A percentile compares a stretch with the other conserved stretches of the same genome.
These are phyloP conservation scores for Talaromyces amestolkiae DNA, from an alignment of 2,329 filamentous ascomycete genomes.

Conservation along the genomic window DNA sequence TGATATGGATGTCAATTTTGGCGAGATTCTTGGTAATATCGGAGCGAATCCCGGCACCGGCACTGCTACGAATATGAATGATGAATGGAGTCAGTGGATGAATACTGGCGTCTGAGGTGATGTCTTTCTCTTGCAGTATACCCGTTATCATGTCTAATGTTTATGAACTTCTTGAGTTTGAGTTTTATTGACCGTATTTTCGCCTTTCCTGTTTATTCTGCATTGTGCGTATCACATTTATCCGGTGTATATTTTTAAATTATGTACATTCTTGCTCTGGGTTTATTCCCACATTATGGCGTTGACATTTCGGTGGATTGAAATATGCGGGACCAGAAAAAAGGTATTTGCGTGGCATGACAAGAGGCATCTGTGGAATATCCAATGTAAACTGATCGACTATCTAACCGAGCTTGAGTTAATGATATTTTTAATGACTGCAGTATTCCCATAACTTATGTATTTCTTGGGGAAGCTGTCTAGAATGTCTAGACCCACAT, in stretches of 20 bases:
- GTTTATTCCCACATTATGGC: neutral
- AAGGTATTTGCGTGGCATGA: neutral
- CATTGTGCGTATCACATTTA: neutral
- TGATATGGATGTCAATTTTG: conserved; percentile 36
- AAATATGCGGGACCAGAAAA: neutral
- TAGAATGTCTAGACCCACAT: neutral
- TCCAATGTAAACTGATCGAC: neutral
- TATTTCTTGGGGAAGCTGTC: neutral
- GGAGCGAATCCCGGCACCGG: conserved; percentile 28
- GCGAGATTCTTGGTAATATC: conserved; percentile 43
- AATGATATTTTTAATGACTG: neutral
- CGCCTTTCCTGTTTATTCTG: neutral
- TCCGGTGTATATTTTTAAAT: neutral
- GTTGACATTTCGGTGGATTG: neutral
- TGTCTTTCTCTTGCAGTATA: conserved; percentile 2
- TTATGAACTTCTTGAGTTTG: neutral
- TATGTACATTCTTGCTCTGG: neutral
- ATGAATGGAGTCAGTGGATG: conserved; percentile 43
- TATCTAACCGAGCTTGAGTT: neutral
- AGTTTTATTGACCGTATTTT: neutral
- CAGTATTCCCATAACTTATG: neutral
- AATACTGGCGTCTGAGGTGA: conserved; percentile 28
- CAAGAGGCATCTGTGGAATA: conserved; percentile 7
- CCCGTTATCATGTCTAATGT: neutral
- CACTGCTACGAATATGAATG: conserved; percentile 28